phyloP scores from a whole-genome alignment of 75 land plant genomes.

The Chamaecyparis obtusa region DNA sequence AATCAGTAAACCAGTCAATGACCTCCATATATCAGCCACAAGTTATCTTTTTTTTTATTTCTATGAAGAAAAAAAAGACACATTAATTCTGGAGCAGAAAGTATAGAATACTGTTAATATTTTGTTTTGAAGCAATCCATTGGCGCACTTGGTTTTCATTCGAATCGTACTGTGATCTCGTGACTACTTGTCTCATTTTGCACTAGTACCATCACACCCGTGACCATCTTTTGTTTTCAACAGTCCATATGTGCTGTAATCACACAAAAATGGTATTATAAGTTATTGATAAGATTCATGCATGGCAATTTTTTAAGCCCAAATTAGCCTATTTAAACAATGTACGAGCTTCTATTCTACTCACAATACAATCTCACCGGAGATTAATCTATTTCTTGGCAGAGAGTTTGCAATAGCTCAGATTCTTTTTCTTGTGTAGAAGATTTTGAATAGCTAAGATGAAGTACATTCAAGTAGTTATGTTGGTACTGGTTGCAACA shows the following conservation, averaged over 20 bases:
- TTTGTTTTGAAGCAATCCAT: background rate
- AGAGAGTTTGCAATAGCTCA: background rate
- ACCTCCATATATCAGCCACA: too few relatives aligned
- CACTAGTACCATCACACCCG: background rate
- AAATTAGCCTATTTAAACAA: background rate
- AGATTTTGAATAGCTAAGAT: background rate
- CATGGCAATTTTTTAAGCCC: background rate
- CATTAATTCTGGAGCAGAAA: too few relatives aligned
- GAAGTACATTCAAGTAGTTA: background rate
- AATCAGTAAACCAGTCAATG: too few relatives aligned
- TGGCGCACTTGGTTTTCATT: background rate
- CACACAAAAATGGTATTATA: background rate
- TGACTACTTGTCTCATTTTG: background rate
- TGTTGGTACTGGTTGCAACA: background rate
- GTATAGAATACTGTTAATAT: background rate
- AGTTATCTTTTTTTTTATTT: too few relatives aligned
- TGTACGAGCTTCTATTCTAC: background rate
- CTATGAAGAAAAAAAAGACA: too few relatives aligned
- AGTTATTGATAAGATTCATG: background rate
- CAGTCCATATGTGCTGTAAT: background rate
- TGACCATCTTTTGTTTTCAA: background rate
- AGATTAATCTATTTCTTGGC: too few relatives aligned
- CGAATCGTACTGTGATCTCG: background rate
- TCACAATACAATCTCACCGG: background rate
- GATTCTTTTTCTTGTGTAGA: background rate